Percentiles rank a stretch among this genome's conserved stretches.
phyloP scores from a whole-genome alignment of 1,139 yeast genomes.

The Candida neerlandica region DNA sequence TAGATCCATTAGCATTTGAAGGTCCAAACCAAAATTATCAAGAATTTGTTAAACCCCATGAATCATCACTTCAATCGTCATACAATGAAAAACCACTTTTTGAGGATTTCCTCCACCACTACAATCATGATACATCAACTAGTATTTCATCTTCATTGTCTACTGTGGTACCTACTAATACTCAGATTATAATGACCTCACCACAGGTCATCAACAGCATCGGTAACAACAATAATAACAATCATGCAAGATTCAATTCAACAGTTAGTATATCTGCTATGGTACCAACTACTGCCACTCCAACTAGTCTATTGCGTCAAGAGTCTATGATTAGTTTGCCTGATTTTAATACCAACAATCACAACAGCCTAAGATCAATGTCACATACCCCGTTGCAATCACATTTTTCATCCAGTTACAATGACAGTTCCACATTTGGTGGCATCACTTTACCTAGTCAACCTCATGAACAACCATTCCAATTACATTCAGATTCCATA shows the following conservation, averaged over 20 bases:
- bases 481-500: conserved; percentile 4
- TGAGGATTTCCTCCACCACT: conserved; percentile 15
- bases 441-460: conserved; percentile 16
- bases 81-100: conserved; percentile 16
- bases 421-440: conserved; percentile 1
- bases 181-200: conserved; percentile 10
- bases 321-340: conserved; percentile 31
- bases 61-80: conserved; percentile 14
- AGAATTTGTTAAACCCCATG: conserved; percentile 9
- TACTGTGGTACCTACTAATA: conserved; percentile 13
- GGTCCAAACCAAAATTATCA: conserved; percentile 30
- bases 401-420: conserved; percentile 6
- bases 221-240: not conserved
- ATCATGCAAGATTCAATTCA: conserved; percentile 7
- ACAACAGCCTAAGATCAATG: conserved; percentile 6
- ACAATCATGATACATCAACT: conserved; percentile 7
- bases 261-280: conserved; percentile 4
- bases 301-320: conserved; percentile 21
- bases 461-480: not conserved
- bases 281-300: conserved; percentile 16
- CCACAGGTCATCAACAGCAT: not conserved
- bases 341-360: conserved; percentile 18
- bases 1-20: conserved; percentile 39
- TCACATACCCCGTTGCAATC: conserved; percentile 8
- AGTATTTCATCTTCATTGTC: conserved; percentile 12